Base-by-base conservation (phyloP, 2,329 filamentous ascomycete species). In the Trichoderma sp. region DNA sequence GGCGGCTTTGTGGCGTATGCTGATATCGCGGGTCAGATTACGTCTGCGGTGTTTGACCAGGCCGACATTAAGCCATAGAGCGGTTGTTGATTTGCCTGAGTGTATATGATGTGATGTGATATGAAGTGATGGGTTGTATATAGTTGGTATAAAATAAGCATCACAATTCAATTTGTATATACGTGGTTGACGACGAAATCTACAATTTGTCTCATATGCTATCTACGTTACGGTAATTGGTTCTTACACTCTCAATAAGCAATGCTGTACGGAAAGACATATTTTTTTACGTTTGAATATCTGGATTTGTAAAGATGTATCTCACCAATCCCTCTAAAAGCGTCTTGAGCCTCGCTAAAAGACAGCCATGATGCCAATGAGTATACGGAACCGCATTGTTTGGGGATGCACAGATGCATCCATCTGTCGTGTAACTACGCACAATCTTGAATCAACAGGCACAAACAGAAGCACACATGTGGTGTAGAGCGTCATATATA, bases 1-100 rank as follows among this genome's bases (percentile, higher is more conserved):
- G 81, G 79, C 26, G 76, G 79, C 52, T 82, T 84, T 70, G 75
- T 83, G 5, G 84, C 80, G 1, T 78, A 78, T 66, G 77, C 79
- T 18, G 73, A 80, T 43, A 74, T 87, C 37, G 77, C 75, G 21
- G 84, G 84, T 26, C 76, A 81, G 71, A 79, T 84, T 28, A 85
- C 82, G 37, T 79, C 80, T 37, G 82, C 83, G 16, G 78, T 86
- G 49, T 87, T 86, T 73, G 77, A 82, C 69, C 82, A 86, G 76
- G 73, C 39, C 5, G 10, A 11, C n/a, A 21, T 49, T 49, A 24
- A 21, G 46, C 18, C 21, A 21, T 54, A 34, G 30, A n/a, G 37
- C 16, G 2, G 8, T 43, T 39, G 2, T 39, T 55, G 5, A 34
- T 55, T 55, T 32, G 4, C 14, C 34, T 56, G 2, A 56, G n/a